Evolutionary conservation across 2,329 filamentous ascomycete genomes (phyloP).

Genomic region (Penicillium palitans): DNA sequence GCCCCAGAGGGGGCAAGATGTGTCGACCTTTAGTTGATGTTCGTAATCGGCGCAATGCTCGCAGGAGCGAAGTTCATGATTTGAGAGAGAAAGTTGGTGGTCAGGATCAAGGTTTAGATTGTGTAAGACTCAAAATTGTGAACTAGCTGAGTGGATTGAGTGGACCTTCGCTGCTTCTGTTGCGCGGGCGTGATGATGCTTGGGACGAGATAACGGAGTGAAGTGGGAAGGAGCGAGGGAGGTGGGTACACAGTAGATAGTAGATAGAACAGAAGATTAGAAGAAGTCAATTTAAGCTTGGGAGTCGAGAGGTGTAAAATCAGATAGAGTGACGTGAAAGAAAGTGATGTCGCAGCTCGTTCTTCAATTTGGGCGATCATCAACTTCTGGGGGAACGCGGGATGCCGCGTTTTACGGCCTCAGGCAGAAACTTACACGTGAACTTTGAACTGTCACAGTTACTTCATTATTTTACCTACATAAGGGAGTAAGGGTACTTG

Average conservation of each 20-base stretch:
- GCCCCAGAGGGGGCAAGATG: neutral
- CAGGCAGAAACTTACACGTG: neutral
- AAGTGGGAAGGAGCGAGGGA: neutral
- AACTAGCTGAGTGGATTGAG: neutral
- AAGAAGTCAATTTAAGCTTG: neutral
- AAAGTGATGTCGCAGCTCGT: neutral
- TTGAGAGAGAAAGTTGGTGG: neutral
- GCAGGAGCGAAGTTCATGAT: neutral
- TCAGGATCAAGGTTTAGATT: neutral
- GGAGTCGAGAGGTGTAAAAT: neutral
- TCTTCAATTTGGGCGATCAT: neutral
- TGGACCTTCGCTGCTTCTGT: neutral
- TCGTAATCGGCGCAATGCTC: neutral
- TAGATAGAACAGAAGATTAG: neutral
- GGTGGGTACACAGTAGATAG: neutral
- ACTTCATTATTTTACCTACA: neutral
- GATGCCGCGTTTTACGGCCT: neutral
- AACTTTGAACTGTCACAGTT: neutral
- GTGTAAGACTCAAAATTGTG: neutral
- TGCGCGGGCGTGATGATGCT: neutral
- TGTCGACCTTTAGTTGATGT: neutral
- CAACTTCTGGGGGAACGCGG: conserved; percentile 7
- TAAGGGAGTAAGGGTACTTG: neutral
- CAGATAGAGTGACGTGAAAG: neutral
- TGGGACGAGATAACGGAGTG: neutral